Base-by-base conservation (phyloP, 768 basidiomycete species). In the Lentinula boryana region DNA sequence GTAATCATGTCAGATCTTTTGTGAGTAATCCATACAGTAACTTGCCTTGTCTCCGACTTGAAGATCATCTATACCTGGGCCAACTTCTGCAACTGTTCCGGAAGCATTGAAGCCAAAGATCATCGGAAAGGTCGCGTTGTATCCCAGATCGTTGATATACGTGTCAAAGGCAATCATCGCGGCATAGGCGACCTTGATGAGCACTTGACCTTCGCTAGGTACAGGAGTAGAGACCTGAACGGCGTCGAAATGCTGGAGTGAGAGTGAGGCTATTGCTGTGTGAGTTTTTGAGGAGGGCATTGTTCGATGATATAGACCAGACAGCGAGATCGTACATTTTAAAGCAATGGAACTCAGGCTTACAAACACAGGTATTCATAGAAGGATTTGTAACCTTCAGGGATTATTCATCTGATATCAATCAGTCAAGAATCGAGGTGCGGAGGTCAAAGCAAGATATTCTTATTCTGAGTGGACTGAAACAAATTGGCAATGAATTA, bases 141-240 rank as follows among this genome's bases (percentile, higher is more conserved):
- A 70, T 18, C 72, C 76, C 6, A 68, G 63, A 60, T 79, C 79
- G 10, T 67, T 67, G 38, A 71, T 65, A 64, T 78, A 80, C 0
- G 71, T 69, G 61, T 80, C 79, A 58, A 76, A 72, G 2, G 78
- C 68, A 38, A 75, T 71, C 68, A 80, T 69, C 15, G 76, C 65
- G 2, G 74, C 71, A 59, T 76, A 79, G 43, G 69, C 71, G 9
- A 78, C 76, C 65, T 76, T 75, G 56, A 82, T 53, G 23, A 75
- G 69, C 18, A 81, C 73, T 56, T 79, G 70, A n/a, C 68, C 74
- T 7, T 67, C 61, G n/a, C 65, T 68, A 4, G 77, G 78, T 8
- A 62, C 35, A 41, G 60, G 54, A 2, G 78, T 80, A 1, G 71
- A 61, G 5, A 76, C 69, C 53, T 74, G 70, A 23, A 78, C 71